Evolutionary conservation across 768 basidiomycete genomes (phyloP), one percentile per base, ranked within the genome.

Genomic region (Tulasnella sp.): DNA sequence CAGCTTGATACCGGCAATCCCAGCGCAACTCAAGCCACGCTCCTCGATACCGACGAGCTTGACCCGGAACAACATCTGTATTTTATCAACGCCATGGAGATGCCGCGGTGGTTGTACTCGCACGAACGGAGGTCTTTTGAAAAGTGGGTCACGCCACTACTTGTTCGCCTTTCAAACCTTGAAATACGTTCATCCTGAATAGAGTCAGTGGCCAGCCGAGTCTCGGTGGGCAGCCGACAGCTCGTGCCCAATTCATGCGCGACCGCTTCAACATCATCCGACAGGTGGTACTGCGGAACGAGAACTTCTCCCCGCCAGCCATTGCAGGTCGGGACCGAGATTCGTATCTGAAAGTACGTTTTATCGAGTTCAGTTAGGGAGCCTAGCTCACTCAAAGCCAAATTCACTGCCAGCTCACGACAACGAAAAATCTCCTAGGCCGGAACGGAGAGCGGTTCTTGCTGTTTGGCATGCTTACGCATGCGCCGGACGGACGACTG

Each of bases 281-380:
- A 83, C 97, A 99, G 85, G 92, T 94, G 82, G 90, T 99, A 39
- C 86, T 98, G 51, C 88, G 98, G 55, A 99, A 98, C 82, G 98
- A 99, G 83, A 96, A 99, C 83, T 99, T 99, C 84, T 95, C 95
- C 2, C 96, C 98, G 3, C 97, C 97, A 7, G 96, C 95, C 0
- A 84, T 99, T 51, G 93, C 95, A 57, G 96, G 95, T 20, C 89
- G 91, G 74, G 94, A 99, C 84, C 86, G 95, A 78, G 91, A 92
- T 79, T 90, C 91, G 77, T 91, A 98, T 77, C 91, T 99, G 70
- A 98, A 97, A 80, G 95, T 94, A 82, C 81, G 90, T n/a, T 35
- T 26, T 40, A 32, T 29, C 0, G 46, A 7, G 16, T 35, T 16
- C 40, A 5, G 32, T 32, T 51, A n/a, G 15, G 15, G 3, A 29